Conservation (phyloP, 192 early-diverging fungal genomes). For the Fimicolochytrium jonesii region DNA sequence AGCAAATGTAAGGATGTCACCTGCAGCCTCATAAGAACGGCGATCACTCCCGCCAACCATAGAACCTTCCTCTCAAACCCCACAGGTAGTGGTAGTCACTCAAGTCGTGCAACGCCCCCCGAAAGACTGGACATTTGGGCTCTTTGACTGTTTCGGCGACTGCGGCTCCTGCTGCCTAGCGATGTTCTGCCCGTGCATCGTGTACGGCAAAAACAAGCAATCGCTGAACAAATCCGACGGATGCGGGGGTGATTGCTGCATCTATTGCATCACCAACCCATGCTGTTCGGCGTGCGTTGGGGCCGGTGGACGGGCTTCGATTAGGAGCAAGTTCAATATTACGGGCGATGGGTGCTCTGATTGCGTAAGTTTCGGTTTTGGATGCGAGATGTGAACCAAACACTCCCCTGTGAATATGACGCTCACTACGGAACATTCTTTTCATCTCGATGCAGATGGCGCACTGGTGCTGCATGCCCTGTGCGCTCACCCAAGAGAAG, state of each 20-base stretch:
- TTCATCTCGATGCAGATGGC: not conserved
- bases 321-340: constrained; percentile 32
- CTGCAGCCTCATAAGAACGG: not conserved
- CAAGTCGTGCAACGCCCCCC: constrained; percentile 32
- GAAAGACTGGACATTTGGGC: constrained; percentile 27
- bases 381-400: not conserved
- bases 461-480: constrained; percentile 31
- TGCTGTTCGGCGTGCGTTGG: constrained; percentile 20
- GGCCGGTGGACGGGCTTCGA: not conserved
- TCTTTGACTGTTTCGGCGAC: constrained; percentile 34
- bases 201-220: constrained; percentile 30
- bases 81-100: constrained; percentile 28
- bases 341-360: constrained; percentile 14
- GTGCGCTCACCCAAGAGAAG: constrained; percentile 36
- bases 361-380: not conserved
- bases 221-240: constrained; percentile 27
- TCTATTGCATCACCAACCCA: not conserved
- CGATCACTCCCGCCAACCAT: not conserved
- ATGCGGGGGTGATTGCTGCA: constrained; percentile 12
- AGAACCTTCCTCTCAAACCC: not conserved
- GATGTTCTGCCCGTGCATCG: constrained; percentile 14
- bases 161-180: constrained; percentile 24
- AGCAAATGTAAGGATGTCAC: constrained; percentile 14
- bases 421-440: not conserved
- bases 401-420: not conserved